A percentile compares a stretch with the other conserved stretches of the same genome.
Evolutionary conservation across 208 protist genomes (phyloP).

Genomic region (Trypanosomatidae sp.): DNA sequence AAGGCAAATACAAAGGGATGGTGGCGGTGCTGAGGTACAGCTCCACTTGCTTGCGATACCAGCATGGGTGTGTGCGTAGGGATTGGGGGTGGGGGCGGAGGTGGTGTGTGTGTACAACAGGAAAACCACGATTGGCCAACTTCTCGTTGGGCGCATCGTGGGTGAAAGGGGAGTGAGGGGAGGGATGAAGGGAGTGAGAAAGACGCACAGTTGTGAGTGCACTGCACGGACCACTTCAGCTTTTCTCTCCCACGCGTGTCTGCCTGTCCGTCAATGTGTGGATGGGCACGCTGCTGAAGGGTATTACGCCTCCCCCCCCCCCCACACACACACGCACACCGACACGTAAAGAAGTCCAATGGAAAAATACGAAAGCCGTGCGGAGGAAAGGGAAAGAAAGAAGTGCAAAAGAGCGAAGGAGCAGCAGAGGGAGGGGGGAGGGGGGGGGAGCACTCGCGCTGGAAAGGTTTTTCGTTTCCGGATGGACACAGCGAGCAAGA

Average conservation of each 20-base stretch:
- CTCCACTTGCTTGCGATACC: not conserved
- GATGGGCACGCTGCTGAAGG: not conserved
- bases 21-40: not conserved
- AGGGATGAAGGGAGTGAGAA: not conserved
- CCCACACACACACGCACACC: not conserved
- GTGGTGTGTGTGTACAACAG: not conserved
- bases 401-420: not conserved
- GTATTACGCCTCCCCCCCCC: not conserved
- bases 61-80: not conserved
- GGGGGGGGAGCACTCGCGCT: not conserved
- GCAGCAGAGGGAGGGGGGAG: not conserved
- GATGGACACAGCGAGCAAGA: not conserved
- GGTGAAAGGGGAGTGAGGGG: not conserved
- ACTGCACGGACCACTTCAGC: not conserved
- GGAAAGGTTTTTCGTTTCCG: not conserved
- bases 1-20: not conserved
- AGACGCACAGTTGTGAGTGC: not conserved
- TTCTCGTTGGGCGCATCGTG: not conserved
- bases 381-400: not conserved
- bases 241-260: not conserved
- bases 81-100: not conserved
- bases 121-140: not conserved
- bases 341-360: not conserved
- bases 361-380: not conserved
- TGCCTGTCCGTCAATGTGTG: not conserved